phyloP scores from a whole-genome alignment of 345 rosid species.

The Eucalyptus regnans region DNA sequence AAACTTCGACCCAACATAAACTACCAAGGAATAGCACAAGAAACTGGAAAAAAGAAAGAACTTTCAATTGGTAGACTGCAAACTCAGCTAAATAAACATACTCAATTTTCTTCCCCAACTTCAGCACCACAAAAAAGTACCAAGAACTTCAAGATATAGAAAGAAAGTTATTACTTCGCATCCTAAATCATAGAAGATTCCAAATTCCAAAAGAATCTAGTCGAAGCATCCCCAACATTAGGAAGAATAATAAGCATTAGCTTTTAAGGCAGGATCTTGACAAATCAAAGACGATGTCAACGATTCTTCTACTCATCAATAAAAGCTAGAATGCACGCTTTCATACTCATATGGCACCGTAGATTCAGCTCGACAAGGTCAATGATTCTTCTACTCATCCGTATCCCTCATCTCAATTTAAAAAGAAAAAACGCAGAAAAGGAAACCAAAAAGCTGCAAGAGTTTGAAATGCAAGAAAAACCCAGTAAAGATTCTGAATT shows the following conservation, averaged over 20 bases:
- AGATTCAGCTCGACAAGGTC: neutral
- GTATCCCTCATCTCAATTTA: neutral
- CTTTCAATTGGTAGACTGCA: neutral
- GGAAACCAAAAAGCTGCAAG: neutral
- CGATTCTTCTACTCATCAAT: neutral
- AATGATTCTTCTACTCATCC: neutral
- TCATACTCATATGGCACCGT: neutral
- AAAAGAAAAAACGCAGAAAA: neutral
- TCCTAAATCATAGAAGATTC: neutral
- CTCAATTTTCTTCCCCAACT: neutral
- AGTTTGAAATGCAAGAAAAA: neutral
- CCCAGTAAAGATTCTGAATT: neutral
- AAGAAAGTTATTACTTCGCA: neutral
- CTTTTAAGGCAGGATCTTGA: neutral
- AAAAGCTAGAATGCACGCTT: neutral
- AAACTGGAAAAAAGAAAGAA: neutral
- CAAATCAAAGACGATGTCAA: neutral
- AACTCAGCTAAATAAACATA: neutral
- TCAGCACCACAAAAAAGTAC: neutral
- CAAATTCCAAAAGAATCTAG: neutral
- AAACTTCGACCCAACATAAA: neutral
- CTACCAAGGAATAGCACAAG: neutral
- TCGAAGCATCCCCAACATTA: neutral
- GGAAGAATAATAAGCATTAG: neutral
- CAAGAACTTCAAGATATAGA: neutral